Percentiles rank a stretch among this genome's conserved stretches.
Conservation (phyloP, 805 yeast genomes). For the Lipomyces starkeyi region DNA sequence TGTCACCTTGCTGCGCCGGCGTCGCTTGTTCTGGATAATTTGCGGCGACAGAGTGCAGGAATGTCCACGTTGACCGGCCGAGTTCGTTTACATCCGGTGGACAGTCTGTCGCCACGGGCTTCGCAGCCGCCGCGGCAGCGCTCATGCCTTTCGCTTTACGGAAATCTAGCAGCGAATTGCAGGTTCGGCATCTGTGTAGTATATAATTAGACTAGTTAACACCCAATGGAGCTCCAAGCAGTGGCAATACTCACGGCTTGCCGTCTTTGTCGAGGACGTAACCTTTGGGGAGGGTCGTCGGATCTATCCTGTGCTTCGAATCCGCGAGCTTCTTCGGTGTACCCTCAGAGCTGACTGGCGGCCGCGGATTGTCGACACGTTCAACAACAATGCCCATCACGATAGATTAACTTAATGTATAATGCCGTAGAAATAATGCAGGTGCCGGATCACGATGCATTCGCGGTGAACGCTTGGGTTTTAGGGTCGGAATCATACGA, state of each 20-base stretch:
- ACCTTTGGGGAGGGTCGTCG: conserved; percentile 32
- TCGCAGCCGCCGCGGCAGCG: conserved; percentile 41
- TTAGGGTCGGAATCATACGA: background rate
- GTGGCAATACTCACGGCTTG: conserved; percentile 71
- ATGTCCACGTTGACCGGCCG: conserved; percentile 91
- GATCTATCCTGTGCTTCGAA: conserved; percentile 9
- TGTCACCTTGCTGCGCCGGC: conserved; percentile 66
- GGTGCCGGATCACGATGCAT: background rate
- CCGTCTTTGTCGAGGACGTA: conserved; percentile 81
- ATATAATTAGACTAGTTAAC: background rate
- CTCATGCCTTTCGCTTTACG: conserved; percentile 57
- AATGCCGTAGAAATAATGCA: background rate
- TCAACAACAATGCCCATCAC: conserved; percentile 34
- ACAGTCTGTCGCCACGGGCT: conserved; percentile 52
- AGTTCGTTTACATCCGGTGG: conserved; percentile 87
- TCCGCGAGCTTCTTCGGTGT: conserved; percentile 21
- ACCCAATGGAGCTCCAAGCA: conserved; percentile 18
- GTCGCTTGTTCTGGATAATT: conserved; percentile 77
- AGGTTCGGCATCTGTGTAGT: conserved; percentile 73
- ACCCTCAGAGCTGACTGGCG: background rate
- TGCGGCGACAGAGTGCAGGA: conserved; percentile 89
- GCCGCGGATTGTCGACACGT: conserved; percentile 25
- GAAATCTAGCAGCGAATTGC: conserved; percentile 83
- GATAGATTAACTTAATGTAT: background rate
- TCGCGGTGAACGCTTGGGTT: background rate